Percentiles rank a stretch among this genome's conserved stretches.
Evolutionary conservation across 2,329 filamentous ascomycete species (phyloP).

Genomic region (Albophoma yamanashiensis): DNA sequence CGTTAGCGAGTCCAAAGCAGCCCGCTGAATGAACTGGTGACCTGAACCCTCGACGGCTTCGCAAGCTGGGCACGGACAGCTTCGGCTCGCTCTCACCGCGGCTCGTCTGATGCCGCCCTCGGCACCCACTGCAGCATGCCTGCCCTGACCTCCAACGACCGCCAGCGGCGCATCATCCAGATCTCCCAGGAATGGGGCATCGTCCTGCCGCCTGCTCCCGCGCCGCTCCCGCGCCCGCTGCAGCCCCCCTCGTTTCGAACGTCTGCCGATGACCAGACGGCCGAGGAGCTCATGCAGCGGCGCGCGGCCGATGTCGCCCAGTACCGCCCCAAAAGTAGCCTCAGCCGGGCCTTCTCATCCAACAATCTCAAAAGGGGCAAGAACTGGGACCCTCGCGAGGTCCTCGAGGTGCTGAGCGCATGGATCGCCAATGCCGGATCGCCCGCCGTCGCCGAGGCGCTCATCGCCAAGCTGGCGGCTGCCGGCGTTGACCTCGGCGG

Average conservation of each 20-base stretch:
- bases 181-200: conserved; percentile 42
- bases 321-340: conserved; percentile 25
- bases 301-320: conserved; percentile 25
- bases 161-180: conserved; percentile 35
- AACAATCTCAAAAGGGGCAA: conserved; percentile 34
- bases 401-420: conserved; percentile 38
- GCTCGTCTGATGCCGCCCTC: not conserved
- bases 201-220: conserved; percentile 25
- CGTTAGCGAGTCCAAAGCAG: not conserved
- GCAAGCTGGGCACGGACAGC: not conserved
- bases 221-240: conserved; percentile 29
- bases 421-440: conserved; percentile 39
- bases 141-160: conserved; percentile 21
- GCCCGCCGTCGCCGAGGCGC: conserved; percentile 44
- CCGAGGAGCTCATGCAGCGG: conserved; percentile 43
- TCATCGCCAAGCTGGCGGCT: conserved; percentile 37
- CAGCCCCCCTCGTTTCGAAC: conserved; percentile 32
- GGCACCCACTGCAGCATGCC: conserved; percentile 12
- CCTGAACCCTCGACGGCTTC: not conserved
- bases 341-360: conserved; percentile 27
- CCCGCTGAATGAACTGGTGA: not conserved
- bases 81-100: not conserved
- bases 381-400: conserved; percentile 39
- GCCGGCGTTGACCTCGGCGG: conserved; percentile 42
- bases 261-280: conserved; percentile 36